phyloP scores from a whole-genome alignment of 2,329 filamentous ascomycete species.

The Lasiodiplodia sp. region DNA sequence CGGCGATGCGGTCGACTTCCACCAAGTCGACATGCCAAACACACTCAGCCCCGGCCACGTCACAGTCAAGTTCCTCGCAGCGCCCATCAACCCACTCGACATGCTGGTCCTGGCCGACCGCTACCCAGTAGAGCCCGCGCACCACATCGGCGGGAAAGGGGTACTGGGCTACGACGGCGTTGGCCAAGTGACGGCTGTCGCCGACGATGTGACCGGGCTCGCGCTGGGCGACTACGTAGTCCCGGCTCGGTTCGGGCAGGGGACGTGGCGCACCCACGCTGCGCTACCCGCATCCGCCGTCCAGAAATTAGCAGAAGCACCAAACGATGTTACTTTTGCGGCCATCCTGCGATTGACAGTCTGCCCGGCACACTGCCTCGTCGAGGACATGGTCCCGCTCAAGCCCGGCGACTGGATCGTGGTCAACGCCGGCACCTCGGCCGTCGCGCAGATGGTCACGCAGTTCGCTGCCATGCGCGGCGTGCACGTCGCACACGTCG shows the following conservation, averaged over 20 bases:
- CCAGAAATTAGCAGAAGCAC: background rate
- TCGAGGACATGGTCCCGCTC: background rate
- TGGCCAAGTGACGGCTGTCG: background rate
- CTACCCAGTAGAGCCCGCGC: background rate
- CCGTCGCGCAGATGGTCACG: background rate
- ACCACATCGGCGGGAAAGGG: background rate
- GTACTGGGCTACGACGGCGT: background rate
- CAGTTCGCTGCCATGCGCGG: background rate
- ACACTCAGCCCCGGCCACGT: background rate
- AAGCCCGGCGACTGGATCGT: background rate
- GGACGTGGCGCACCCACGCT: constrained; percentile 1
- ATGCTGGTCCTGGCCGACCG: background rate
- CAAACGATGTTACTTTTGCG: background rate
- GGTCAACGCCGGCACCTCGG: background rate
- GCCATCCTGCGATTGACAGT: background rate
- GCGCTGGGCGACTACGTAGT: background rate
- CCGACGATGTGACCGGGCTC: background rate
- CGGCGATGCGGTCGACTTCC: background rate
- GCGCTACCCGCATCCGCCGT: background rate
- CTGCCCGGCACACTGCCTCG: background rate
- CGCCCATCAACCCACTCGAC: background rate
- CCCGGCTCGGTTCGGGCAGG: background rate
- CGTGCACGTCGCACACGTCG: background rate
- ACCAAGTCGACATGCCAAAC: background rate
- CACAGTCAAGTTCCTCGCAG: background rate